phyloP scores from a whole-genome alignment of 176 grass and related monocot genomes.

The Hordeum vulgare region DNA sequence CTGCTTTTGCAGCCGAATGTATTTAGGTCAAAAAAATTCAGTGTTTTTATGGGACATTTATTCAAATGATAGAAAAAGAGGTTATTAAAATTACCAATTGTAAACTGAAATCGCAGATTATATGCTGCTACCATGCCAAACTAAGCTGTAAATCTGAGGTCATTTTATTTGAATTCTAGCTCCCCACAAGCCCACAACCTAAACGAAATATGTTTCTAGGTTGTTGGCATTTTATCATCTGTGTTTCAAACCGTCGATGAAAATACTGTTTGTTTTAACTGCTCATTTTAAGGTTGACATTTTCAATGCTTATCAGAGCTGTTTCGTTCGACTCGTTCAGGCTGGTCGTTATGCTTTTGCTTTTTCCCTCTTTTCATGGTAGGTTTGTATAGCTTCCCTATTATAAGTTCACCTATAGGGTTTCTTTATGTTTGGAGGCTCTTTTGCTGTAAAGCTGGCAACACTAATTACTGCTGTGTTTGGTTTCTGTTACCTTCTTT shows the following conservation, averaged over 20 bases:
- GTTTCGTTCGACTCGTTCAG: constrained; percentile 1
- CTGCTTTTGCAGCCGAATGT: background rate
- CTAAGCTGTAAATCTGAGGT: background rate
- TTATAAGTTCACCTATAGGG: background rate
- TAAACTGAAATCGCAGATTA: background rate
- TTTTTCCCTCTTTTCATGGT: background rate
- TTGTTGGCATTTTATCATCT: background rate
- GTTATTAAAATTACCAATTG: background rate
- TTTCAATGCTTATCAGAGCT: background rate
- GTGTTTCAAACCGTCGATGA: background rate
- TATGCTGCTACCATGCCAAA: background rate
- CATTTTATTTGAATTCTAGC: background rate
- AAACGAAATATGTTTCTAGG: background rate
- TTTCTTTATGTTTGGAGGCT: background rate
- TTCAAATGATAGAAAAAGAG: background rate
- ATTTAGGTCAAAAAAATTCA: background rate
- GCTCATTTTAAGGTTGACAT: background rate
- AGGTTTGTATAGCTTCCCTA: constrained; percentile 10
- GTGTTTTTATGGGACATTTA: background rate
- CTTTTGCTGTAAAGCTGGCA: background rate
- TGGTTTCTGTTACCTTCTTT: constrained; percentile 2
- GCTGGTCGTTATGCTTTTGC: background rate
- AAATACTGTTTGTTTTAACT: constrained; percentile 9
- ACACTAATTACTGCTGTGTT: background rate
- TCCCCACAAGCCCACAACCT: background rate